Percentiles rank a stretch among this genome's conserved stretches.
Conservation (phyloP, 441 rosid genomes). For the Bruguiera hainesii region DNA sequence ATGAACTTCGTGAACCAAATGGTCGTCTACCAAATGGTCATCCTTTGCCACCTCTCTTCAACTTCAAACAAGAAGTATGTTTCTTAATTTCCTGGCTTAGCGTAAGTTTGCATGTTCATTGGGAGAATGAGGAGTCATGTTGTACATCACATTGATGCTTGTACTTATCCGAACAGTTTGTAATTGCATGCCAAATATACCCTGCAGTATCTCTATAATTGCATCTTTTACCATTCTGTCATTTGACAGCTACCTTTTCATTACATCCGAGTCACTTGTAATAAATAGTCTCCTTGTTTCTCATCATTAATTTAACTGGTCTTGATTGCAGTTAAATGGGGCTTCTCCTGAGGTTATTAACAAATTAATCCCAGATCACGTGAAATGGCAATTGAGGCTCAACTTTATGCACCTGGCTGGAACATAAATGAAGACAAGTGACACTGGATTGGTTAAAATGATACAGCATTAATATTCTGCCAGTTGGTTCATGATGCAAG, state of each 20-base stretch:
- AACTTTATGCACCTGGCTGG: conserved; percentile 61
- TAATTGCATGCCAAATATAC: neutral
- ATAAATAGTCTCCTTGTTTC: neutral
- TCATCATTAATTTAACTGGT: neutral
- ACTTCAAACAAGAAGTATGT: conserved; percentile 63
- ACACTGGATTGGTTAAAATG: conserved; percentile 7
- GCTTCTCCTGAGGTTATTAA: conserved; percentile 79
- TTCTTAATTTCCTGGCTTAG: neutral
- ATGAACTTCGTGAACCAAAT: conserved; percentile 46
- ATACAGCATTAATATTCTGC: conserved; percentile 4
- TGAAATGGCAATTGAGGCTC: conserved; percentile 66
- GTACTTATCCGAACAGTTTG: neutral
- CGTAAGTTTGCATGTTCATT: neutral
- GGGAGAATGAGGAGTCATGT: neutral
- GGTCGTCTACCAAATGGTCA: conserved; percentile 43
- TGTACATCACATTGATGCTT: neutral
- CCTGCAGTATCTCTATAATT: too few relatives aligned
- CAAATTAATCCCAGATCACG: conserved; percentile 83
- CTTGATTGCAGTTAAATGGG: conserved; percentile 50
- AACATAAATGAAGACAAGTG: conserved; percentile 27
- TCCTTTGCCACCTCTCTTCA: conserved; percentile 43
- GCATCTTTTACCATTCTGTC: neutral
- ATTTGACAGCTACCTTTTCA: neutral
- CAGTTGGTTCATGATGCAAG: conserved; percentile 25
- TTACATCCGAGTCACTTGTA: neutral